These are phyloP conservation scores for Sporothrix globosa DNA, from an alignment of 2,329 filamentous ascomycete species.

Conservation along the genomic window DNA sequence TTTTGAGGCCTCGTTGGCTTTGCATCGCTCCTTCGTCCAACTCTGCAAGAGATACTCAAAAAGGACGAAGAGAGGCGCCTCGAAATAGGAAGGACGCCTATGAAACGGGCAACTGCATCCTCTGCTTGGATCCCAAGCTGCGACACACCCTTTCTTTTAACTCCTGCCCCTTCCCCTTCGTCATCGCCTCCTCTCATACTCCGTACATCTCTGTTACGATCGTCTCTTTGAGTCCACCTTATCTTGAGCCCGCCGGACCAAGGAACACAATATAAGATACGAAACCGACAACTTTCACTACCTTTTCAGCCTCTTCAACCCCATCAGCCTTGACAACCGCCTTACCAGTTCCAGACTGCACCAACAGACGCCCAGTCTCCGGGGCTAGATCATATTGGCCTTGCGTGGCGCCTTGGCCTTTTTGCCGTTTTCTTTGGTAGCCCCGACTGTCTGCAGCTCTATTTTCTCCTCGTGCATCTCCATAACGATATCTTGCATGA, in stretches of 20 bases:
- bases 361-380: conserved; percentile 14
- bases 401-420: conserved; percentile 8
- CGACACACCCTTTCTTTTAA: not conserved
- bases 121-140: conserved; percentile 18
- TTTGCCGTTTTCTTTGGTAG: conserved; percentile 1
- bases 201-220: not conserved
- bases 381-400: conserved; percentile 15
- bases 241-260: not conserved
- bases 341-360: not conserved
- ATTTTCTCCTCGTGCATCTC: not conserved
- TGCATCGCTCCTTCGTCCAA: conserved; percentile 6
- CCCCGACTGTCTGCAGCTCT: not conserved
- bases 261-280: not conserved
- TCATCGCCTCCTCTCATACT: not conserved
- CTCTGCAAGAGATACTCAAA: not conserved
- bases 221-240: not conserved
- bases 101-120: conserved; percentile 14
- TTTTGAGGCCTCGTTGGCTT: not conserved
- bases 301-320: not conserved
- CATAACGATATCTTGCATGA: not conserved
- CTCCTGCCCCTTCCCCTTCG: not conserved
- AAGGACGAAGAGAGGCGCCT: conserved; percentile 10
- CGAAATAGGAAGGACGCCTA: not conserved
- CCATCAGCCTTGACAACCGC: not conserved
- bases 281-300: not conserved